These are phyloP conservation scores for Fusarium subtropicale DNA, from an alignment of 2,329 filamentous ascomycete species.

Conservation along the genomic window DNA sequence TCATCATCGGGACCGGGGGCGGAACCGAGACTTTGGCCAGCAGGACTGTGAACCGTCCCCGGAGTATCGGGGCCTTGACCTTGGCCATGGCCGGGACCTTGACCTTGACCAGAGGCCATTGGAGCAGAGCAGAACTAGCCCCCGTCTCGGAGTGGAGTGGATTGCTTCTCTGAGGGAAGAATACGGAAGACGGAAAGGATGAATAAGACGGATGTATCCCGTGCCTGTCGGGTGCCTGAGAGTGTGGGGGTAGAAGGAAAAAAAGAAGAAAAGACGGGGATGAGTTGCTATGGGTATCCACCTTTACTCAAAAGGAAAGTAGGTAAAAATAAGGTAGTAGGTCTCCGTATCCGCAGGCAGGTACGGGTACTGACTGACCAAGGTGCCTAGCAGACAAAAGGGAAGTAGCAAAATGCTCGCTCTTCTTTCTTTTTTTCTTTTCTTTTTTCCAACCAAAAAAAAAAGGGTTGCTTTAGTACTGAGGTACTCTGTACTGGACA, in stretches of 20 bases:
- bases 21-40: slow-evolving; percentile 16
- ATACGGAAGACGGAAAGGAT: slow-evolving; percentile 15
- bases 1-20: slow-evolving; percentile 26
- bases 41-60: slow-evolving; percentile 36
- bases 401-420: neutral
- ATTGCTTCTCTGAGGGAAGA: slow-evolving; percentile 24
- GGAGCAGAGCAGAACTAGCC: slow-evolving; percentile 13
- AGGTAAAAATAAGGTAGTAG: neutral
- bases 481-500: neutral
- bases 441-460: neutral
- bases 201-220: slow-evolving; percentile 13
- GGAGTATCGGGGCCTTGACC: slow-evolving; percentile 25
- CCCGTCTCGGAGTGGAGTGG: slow-evolving; percentile 25
- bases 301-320: slow-evolving; percentile 8
- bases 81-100: neutral
- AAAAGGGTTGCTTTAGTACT: neutral
- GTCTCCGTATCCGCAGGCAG: neutral
- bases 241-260: slow-evolving; percentile 24
- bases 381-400: neutral
- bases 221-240: slow-evolving; percentile 8
- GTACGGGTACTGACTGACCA: neutral
- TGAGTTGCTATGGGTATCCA: slow-evolving; percentile 28
- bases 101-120: slow-evolving; percentile 39
- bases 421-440: neutral
- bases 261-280: slow-evolving; percentile 9